Evolutionary conservation across 306 rosid genomes (phyloP), one percentile per base, ranked within the genome.

Genomic region (Cucurbita pepo): DNA sequence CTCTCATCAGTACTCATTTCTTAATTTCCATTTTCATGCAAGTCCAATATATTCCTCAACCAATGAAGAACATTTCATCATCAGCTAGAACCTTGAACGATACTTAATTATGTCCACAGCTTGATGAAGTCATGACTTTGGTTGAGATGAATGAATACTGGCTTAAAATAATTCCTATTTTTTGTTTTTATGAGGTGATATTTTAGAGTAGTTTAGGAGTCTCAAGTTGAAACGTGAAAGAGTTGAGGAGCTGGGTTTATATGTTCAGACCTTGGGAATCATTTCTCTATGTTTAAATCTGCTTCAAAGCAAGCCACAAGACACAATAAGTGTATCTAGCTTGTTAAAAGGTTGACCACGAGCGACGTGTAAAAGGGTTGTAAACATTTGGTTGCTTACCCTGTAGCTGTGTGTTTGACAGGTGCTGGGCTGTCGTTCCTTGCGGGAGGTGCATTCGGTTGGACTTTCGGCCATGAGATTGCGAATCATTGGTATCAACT

Each of bases 401-500:
- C 8, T 2, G 15, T 64, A 22, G 37, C 10, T 47, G 12, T 47
- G 38, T 66, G 38, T 45, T 77, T 75, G 50, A 25, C 85, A 94
- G 98, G 97, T 77, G 82, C 97, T 70, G 92, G 89, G 55, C 73
- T 90, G 56, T 83, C 96, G 12, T 65, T 89, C 76, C 51, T 94
- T 52, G 95, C 88, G 30, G 97, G 98, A 45, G 97, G 92, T 79
- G 77, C 75, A 21, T 87, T 90, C 66, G 90, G 94, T 16, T 82
- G 74, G 80, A 79, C 87, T n/a, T 82, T 86, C 12, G 94, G 94
- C 22, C 91, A 89, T 0, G 97, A 94, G 81, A 51, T 83, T 18
- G 95, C 92, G 50, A 84, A 85, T 77, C 97, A 90, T 74, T 47
- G 87, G 19, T 83, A 87, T 75, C 97, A 90, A 77, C 92, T 94